These are phyloP conservation scores for Aethionema arabicum DNA, from an alignment of 345 rosid genomes.

Conservation along the genomic window DNA sequence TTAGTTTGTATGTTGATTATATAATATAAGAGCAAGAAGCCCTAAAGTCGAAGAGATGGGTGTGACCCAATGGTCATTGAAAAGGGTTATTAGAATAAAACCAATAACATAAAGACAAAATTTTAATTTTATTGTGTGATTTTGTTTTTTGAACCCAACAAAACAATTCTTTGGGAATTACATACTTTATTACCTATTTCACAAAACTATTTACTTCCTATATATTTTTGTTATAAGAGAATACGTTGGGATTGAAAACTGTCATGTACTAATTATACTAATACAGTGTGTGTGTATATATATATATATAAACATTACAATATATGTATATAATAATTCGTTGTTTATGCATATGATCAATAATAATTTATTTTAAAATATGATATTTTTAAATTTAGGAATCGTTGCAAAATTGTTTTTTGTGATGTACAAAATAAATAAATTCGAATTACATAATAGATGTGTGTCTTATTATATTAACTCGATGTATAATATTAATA, in stretches of 20 bases:
- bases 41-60: slow-evolving; percentile 22
- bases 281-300: neutral
- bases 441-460: no score
- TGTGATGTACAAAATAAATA: no score
- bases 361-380: neutral
- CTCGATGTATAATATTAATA: no score
- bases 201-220: slow-evolving; percentile 29
- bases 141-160: slow-evolving; percentile 40
- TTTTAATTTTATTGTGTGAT: slow-evolving; percentile 1
- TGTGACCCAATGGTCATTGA: slow-evolving; percentile 33
- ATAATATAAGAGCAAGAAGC: neutral
- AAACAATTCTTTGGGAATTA: slow-evolving; percentile 30
- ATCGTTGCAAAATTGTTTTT: no score
- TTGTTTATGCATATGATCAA: no score
- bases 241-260: slow-evolving; percentile 28
- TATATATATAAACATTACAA: neutral
- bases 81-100: slow-evolving; percentile 28
- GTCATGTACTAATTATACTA: slow-evolving; percentile 20
- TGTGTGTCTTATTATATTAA: no score
- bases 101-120: slow-evolving; percentile 35
- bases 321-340: neutral
- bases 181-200: slow-evolving; percentile 25
- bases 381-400: no score
- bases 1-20: slow-evolving; percentile 1
- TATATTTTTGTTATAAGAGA: slow-evolving; percentile 1